Base-by-base conservation (phyloP, 768 basidiomycete species). In the Myochromella boudieri region DNA sequence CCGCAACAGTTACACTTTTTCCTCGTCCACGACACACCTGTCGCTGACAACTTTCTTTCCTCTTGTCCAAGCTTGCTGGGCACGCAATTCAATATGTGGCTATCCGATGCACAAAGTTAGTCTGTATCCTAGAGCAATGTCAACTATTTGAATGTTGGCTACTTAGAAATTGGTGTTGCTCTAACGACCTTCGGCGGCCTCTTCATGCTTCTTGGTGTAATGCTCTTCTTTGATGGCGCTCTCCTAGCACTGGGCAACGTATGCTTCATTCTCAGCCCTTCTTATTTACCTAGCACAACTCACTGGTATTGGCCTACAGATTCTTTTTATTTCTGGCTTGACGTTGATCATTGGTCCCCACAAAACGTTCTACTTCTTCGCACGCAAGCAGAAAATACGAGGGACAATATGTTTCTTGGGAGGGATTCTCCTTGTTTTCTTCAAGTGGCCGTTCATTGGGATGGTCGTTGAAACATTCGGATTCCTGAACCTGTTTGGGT, bases 341-440 rank as follows among this genome's bases (percentile, higher is more conserved):
- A 95, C 95, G 6, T 78, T 98, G 52, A 95, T 98, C 71, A 98
- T 99, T 55, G 97, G 93, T 4, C 93, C 94, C 6, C 85, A 89
- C 54, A 98, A 97, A 73, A 97, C 94, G 15, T 95, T 97, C 71
- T 91, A 92, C 69, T 98, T 99, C 74, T 98, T 99, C 69, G 89
- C 95, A 25, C 82, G 97, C 51, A 89, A 82, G 64, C 90, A 98
- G 67, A 99, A 99, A 68, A 69, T 97, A 53, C 82, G 97, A 14
- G 97, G 97, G 34, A 87, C 91, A 4, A 53, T 78, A 38, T 94
- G 91, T 64, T 95, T 95, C 74, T 63, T 95, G 31, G 90, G 89
- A 24, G 93, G 93, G 12, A 87, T 98, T 53, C 62, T 92, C 12
- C 84, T 99, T 51, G 94, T 98, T 12, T 99, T 99, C 68, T 56